Evolutionary conservation across 2,329 filamentous ascomycete species (phyloP).

Genomic region (Nigrograna mackinnonii): DNA sequence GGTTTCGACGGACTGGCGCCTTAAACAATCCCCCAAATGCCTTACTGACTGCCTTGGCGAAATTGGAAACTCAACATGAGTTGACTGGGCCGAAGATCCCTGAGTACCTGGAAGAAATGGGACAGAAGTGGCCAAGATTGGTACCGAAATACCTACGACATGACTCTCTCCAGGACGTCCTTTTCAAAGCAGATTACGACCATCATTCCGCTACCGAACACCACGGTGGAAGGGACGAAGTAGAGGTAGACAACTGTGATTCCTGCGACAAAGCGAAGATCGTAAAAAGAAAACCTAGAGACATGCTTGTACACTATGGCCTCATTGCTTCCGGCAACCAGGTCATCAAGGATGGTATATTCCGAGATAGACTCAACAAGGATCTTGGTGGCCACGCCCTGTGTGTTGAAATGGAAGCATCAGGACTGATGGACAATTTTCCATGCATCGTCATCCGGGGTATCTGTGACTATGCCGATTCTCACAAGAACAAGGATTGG

Average conservation of each 20-base stretch:
- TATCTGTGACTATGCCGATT: conserved; percentile 6
- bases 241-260: background rate
- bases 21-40: background rate
- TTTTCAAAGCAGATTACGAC: background rate
- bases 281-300: background rate
- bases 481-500: conserved; percentile 6
- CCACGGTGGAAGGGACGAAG: background rate
- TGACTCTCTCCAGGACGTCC: background rate
- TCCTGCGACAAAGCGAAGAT: background rate
- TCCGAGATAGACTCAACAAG: conserved; percentile 4
- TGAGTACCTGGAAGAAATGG: background rate
- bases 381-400: conserved; percentile 1
- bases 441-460: conserved; percentile 5
- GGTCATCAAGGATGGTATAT: conserved; percentile 4
- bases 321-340: conserved; percentile 6
- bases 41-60: background rate
- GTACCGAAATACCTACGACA: background rate
- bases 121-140: background rate
- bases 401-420: conserved; percentile 5
- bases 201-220: background rate
- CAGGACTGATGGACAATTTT: conserved; percentile 2
- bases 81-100: background rate
- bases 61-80: background rate
- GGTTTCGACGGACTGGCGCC: background rate
- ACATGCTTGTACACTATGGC: conserved; percentile 1